phyloP scores from a whole-genome alignment of 2,329 filamentous ascomycete genomes.

The Epichloe festucae region DNA sequence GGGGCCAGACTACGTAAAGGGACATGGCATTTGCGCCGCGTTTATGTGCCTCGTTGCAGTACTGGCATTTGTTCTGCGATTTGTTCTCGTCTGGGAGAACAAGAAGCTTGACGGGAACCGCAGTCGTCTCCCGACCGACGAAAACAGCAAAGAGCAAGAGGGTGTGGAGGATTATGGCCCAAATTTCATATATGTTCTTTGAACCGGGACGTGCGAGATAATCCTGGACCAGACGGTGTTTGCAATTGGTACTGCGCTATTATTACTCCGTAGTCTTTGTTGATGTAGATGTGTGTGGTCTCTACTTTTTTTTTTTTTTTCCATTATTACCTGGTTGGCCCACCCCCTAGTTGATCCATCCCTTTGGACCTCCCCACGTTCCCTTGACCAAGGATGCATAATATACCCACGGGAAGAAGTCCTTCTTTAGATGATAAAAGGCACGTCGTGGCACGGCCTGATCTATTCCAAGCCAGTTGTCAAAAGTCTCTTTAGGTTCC shows the following conservation, averaged over 20 bases:
- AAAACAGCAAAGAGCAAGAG: not conserved
- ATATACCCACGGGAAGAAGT: conserved; percentile 58
- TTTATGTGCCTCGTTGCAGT: conserved; percentile 9
- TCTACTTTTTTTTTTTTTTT: no score
- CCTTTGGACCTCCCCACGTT: conserved; percentile 47
- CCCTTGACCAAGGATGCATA: conserved; percentile 47
- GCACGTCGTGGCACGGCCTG: conserved; percentile 40
- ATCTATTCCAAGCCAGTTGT: conserved; percentile 39
- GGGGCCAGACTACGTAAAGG: conserved; percentile 2
- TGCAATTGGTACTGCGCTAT: no score
- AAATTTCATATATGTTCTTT: conserved; percentile 5
- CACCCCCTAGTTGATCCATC: no score
- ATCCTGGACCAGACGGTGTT: not conserved
- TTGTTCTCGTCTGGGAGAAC: conserved; percentile 5
- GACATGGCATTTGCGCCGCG: conserved; percentile 3
- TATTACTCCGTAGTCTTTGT: not conserved
- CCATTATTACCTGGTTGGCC: no score
- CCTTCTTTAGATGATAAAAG: conserved; percentile 52
- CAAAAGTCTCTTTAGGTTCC: conserved; percentile 50
- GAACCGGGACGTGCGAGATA: not conserved
- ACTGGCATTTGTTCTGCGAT: conserved; percentile 4
- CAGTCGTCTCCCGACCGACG: not conserved
- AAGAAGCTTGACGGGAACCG: conserved; percentile 2
- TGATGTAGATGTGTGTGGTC: not conserved
- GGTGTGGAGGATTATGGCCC: conserved; percentile 7